Percentiles rank a stretch among this genome's conserved stretches.
Conservation (phyloP, 108 stramenopile species). For the Cyclotella distinguenda region DNA sequence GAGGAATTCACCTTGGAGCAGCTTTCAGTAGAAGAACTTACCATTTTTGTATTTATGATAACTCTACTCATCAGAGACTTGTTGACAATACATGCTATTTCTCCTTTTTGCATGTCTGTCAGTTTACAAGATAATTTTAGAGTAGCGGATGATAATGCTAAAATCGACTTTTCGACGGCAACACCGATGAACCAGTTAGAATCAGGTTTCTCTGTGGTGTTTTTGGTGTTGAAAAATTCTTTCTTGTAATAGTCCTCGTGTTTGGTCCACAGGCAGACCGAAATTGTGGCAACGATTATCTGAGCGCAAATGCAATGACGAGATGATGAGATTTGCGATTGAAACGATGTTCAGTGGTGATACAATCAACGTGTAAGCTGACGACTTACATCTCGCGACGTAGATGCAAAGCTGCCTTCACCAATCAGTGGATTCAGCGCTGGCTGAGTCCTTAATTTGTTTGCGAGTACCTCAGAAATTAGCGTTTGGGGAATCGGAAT, state of each 20-base stretch:
- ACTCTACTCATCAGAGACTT: slow-evolving; percentile 53
- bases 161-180: slow-evolving; percentile 1
- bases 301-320: background rate
- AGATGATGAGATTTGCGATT: background rate
- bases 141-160: slow-evolving; percentile 33
- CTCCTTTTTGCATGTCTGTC: background rate
- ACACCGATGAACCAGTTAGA: slow-evolving; percentile 70
- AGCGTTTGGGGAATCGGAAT: slow-evolving; percentile 71
- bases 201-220: slow-evolving; percentile 61
- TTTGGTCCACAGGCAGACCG: slow-evolving; percentile 72
- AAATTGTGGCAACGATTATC: slow-evolving; percentile 54
- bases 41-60: slow-evolving; percentile 47
- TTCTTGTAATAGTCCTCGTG: slow-evolving; percentile 60
- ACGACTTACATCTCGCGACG: slow-evolving; percentile 24
- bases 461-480: slow-evolving; percentile 48
- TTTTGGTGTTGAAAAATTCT: slow-evolving; percentile 56
- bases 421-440: slow-evolving; percentile 9
- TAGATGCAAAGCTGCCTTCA: slow-evolving; percentile 21
- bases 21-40: slow-evolving; percentile 5
- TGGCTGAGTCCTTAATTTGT: slow-evolving; percentile 36
- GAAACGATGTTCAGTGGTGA: background rate
- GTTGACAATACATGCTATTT: slow-evolving; percentile 58
- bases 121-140: slow-evolving; percentile 16
- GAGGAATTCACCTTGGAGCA: background rate
- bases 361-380: background rate